Evolutionary conservation across 306 rosid species (phyloP), one percentile per base, ranked within the genome.

Genomic region (Begonia masoniana): DNA sequence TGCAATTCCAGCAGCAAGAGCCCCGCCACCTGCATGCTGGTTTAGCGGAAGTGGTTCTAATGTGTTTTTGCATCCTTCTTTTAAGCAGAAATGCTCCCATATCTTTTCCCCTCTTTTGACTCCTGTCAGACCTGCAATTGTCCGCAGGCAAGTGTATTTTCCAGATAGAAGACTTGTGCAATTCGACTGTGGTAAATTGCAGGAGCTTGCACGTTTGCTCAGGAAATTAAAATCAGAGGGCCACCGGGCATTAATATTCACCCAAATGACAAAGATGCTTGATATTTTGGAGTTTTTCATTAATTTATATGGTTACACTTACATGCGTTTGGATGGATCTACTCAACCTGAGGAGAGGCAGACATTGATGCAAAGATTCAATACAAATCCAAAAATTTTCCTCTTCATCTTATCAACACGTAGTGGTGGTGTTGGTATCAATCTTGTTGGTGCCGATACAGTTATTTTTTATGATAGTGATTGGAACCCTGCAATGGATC

Each of bases 401-500:
- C 82, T 86, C 72, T 91, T 91, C 82, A 91, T 91, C 71, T 66
- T 91, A 77, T 91, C 99, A 49, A 91, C 99, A 56, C 96, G 96
- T 15, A 91, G 96, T 77, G 99, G 96, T 61, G 99, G 96, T 75
- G 96, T 91, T 63, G 99, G 99, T 69, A 79, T 91, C 68, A 91
- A 91, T 73, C 81, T 91, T 43, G 94, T 91, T 71, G 99, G 99
- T 62, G 99, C 96, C 45, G 99, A 91, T 67, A 91, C 99, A 50
- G 99, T 91, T 66, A 91, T 91, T 52, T 91, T 91, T 66, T 91
- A 91, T 68, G 94, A 91, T 64, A 91, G 96, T 60, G 99, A 91
- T 80, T 91, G 99, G 96, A 91, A 91, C 76, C 99, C 99, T 64
- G 96, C 96, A 57, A 91, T 91, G 99, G 99, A 86, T 82, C 94